Base-by-base conservation (phyloP, 352 stramenopile genomes). In the Pythium plurisporium region DNA sequence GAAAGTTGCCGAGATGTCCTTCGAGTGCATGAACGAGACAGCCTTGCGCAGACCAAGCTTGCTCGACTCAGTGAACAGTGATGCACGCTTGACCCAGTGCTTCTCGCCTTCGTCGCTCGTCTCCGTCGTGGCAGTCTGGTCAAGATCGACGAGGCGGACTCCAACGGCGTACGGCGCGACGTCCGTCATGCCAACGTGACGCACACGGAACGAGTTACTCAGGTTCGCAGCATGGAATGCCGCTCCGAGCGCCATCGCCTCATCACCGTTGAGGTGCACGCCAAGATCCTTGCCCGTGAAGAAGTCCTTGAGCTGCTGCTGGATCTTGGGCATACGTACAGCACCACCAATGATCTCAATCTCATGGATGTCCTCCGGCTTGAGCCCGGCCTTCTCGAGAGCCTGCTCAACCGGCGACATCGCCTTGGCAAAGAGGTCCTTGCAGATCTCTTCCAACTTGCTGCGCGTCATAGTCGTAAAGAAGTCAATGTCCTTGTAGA, bases 261-360 rank as follows among this genome's bases (percentile, higher is more conserved):
- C 96, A 70, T 99, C 97, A 45, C 95, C 96, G 74, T 99, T 99
- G 43, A 99, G 81, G 76, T 99, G 97, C 55, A 97, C 89, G 25
- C 95, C 91, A 22, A 99, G 78, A 62, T 98, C 91, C 58, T 89
- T 87, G 31, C 79, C 76, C 9, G 69, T 53, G 31, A 94, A 87
- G 45, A 85, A 89, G 19, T 80, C 69, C 22, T 73, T 70, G 27
- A 96, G 77, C 26, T 93, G 78, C 43, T 97, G 83, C 72, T 98
- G 95, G 49, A 99, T 87, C 61, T 91, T 94, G 17, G 96, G 96
- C 55, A 99, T 94, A 37, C 97, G 89, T 62, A 98, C 96, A 25
- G 89, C 94, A 27, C 97, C 97, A 53, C 96, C 97, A 69, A 99
- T 93, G 62, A 99, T 72, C 80, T 99, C 97, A 30, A 99, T 82